phyloP scores from a whole-genome alignment of 2,329 filamentous ascomycete species.

The Fusarium haematococcum region DNA sequence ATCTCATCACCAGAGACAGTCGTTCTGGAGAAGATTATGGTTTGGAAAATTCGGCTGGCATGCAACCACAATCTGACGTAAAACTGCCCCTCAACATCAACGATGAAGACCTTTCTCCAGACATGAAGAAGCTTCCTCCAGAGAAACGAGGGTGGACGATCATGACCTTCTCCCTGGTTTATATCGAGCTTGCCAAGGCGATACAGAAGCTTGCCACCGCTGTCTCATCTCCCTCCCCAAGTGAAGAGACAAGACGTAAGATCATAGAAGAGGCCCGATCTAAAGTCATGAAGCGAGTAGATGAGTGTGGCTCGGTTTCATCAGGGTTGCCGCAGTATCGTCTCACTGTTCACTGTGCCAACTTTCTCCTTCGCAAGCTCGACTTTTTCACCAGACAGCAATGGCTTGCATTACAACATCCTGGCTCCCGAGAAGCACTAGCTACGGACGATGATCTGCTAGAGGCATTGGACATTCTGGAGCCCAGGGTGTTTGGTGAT shows the following conservation, averaged over 20 bases:
- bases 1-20: conserved; percentile 7
- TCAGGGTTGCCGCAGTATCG: background rate
- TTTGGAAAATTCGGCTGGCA: background rate
- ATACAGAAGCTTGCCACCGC: background rate
- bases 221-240: background rate
- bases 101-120: background rate
- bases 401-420: background rate
- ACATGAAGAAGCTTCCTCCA: background rate
- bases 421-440: background rate
- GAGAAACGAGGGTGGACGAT: background rate
- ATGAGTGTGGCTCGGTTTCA: background rate
- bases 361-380: background rate
- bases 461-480: background rate
- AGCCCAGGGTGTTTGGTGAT: background rate
- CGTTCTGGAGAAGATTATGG: conserved; percentile 11
- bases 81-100: background rate
- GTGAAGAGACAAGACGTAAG: background rate
- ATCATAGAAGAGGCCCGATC: background rate
- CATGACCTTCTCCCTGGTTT: background rate
- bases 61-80: background rate
- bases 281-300: background rate
- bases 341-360: background rate
- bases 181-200: background rate
- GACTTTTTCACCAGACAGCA: background rate
- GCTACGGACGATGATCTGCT: background rate